A percentile compares a stretch with the other conserved stretches of the same genome.
Evolutionary conservation across 164 flowering plant species (phyloP).

Genomic region (Paratinospora sagittata): DNA sequence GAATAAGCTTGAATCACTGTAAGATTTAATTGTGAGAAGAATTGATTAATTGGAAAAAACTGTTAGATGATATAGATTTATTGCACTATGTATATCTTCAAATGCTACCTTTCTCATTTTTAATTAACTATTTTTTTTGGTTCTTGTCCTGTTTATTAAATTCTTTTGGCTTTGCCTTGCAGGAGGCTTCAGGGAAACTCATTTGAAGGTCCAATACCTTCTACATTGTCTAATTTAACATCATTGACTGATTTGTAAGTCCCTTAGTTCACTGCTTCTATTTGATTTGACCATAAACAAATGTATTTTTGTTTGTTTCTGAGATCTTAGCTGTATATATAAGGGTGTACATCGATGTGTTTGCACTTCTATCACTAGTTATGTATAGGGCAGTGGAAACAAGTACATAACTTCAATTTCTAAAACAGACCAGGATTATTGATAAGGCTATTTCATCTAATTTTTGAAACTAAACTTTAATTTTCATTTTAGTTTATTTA

Average conservation of each 20-base stretch:
- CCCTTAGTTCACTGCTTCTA: background rate
- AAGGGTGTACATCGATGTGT: background rate
- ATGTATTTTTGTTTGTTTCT: background rate
- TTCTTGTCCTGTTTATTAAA: background rate
- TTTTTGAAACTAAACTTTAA: too few relatives aligned
- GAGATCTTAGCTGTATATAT: background rate
- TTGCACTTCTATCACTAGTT: too few relatives aligned
- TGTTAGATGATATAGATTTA: background rate
- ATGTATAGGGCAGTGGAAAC: too few relatives aligned
- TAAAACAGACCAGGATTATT: too few relatives aligned
- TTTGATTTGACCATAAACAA: background rate
- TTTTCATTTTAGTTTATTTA: too few relatives aligned
- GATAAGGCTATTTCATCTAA: too few relatives aligned
- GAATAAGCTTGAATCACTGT: slow-evolving; percentile 47
- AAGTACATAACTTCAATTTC: too few relatives aligned
- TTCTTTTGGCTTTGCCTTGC: slow-evolving; percentile 1
- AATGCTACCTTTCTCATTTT: background rate
- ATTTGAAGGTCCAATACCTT: slow-evolving; percentile 70
- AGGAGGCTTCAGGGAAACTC: slow-evolving; percentile 74
- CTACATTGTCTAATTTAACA: slow-evolving; percentile 46
- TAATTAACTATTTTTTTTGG: background rate
- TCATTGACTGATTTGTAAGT: slow-evolving; percentile 61
- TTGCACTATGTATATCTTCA: background rate
- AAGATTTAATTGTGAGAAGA: slow-evolving; percentile 3
- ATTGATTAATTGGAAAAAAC: background rate